Evolutionary conservation across 192 early-diverging fungal species (phyloP).

Genomic region (Linnemannia hyalina): DNA sequence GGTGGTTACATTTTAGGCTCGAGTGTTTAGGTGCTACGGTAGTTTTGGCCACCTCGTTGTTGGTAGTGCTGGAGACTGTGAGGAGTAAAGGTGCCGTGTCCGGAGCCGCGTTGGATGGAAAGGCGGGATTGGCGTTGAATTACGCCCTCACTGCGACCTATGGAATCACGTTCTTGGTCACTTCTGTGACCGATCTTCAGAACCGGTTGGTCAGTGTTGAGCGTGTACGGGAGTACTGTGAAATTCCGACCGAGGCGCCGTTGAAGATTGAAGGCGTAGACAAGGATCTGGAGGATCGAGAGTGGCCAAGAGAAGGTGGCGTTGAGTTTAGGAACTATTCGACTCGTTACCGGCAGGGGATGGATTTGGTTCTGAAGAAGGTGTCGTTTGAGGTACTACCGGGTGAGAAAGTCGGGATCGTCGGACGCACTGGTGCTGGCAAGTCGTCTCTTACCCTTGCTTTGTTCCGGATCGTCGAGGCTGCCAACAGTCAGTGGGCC

Average conservation of each 20-base stretch:
- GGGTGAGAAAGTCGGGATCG: slow-evolving; percentile 72
- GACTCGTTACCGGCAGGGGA: slow-evolving; percentile 65
- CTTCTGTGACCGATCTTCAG: slow-evolving; percentile 77
- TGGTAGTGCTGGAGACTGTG: slow-evolving; percentile 59
- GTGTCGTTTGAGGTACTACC: slow-evolving; percentile 60
- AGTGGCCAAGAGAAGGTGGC: slow-evolving; percentile 68
- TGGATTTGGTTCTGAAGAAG: slow-evolving; percentile 57
- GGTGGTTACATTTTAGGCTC: slow-evolving; percentile 77
- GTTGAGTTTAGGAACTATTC: slow-evolving; percentile 67
- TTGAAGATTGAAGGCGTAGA: slow-evolving; percentile 59
- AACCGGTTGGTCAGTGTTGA: slow-evolving; percentile 86
- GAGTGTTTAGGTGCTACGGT: slow-evolving; percentile 76
- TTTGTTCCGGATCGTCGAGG: slow-evolving; percentile 79
- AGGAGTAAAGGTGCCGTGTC: slow-evolving; percentile 71
- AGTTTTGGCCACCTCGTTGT: slow-evolving; percentile 67
- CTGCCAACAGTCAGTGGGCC: slow-evolving; percentile 47
- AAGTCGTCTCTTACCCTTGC: slow-evolving; percentile 73
- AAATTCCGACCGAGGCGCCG: slow-evolving; percentile 83
- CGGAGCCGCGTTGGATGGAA: neutral
- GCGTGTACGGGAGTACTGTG: slow-evolving; percentile 81
- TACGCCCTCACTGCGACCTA: slow-evolving; percentile 84
- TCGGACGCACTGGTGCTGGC: slow-evolving; percentile 75
- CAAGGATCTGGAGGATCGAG: neutral
- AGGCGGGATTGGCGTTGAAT: slow-evolving; percentile 80
- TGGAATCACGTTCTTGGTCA: slow-evolving; percentile 78